Base-by-base conservation (phyloP, 768 basidiomycete species). In the Boletus speciosus region DNA sequence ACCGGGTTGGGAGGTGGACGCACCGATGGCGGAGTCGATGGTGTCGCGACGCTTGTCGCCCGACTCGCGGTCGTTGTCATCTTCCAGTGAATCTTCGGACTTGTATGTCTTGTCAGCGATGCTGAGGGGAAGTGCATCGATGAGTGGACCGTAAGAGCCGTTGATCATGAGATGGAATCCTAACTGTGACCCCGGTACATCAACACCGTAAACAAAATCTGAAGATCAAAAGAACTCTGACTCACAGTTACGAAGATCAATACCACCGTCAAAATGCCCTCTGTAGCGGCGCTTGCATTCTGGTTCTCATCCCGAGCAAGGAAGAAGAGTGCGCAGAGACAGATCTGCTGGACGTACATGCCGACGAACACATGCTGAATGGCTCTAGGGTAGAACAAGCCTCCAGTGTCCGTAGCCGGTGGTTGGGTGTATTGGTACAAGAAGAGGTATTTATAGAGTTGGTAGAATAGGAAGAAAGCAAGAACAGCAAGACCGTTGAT, bases 351-450 rank as follows among this genome's bases (percentile, higher is more conserved):
- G 42, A 99, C 79, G 67, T 99, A 99, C 67, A 98, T 63, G 4
- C 96, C 97, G 21, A 94, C 92, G 60, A 98, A 98, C 31, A 96
- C 66, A 65, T 98, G 97, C 46, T 90, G 85, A 27, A 98, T 82
- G 5, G 97, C 96, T 71, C 86, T 90, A 23, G 95, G 95, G 79
- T 93, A 98, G 78, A 97, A 98, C 46, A 91, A 67, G 0, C 97
- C 97, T 36, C 96, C 96, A 0, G 93, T 96, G 51, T 97, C 94
- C 47, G 74, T 74, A 5, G 78, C 71, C 0, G 78, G 66, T 4
- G 85, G 81, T 66, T 93, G 86, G 51, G 90, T 84, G 62, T 83
- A 82, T 56, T 82, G 84, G 76, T 83, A 93, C 49, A 90, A 75
- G 80, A 90, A 93, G 31, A 91, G 81, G 62, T 93, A 93, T 70